phyloP scores from a whole-genome alignment of 2,329 filamentous ascomycete species.

The Calycina marina region DNA sequence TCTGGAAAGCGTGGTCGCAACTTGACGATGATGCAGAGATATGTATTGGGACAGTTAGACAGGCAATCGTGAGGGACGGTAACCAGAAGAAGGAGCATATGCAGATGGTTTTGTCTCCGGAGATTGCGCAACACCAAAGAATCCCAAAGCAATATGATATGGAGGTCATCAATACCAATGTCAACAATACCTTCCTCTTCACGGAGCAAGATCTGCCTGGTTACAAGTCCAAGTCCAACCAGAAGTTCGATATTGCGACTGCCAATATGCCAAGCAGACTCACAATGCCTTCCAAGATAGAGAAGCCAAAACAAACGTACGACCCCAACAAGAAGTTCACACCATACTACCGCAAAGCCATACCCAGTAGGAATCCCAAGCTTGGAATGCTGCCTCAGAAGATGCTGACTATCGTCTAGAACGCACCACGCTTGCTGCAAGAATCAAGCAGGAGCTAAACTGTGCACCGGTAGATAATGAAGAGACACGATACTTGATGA shows the following conservation, averaged over 20 bases:
- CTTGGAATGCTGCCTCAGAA: not conserved
- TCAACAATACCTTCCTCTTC: constrained; percentile 82
- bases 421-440: constrained; percentile 61
- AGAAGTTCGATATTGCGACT: constrained; percentile 38
- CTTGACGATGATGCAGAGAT: constrained; percentile 73
- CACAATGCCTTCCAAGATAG: constrained; percentile 24
- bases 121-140: constrained; percentile 50
- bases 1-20: constrained; percentile 67
- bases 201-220: constrained; percentile 85
- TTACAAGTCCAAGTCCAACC: constrained; percentile 45
- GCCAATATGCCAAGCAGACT: constrained; percentile 45
- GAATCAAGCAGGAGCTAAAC: constrained; percentile 61
- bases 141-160: constrained; percentile 85
- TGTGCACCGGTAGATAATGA: constrained; percentile 58
- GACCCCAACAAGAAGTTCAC: constrained; percentile 38
- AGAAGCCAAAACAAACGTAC: constrained; percentile 29
- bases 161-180: constrained; percentile 48
- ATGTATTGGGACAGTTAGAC: constrained; percentile 55
- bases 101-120: constrained; percentile 53
- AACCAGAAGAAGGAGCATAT: constrained; percentile 27
- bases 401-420: constrained; percentile 33
- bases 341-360: constrained; percentile 55
- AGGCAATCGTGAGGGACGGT: constrained; percentile 27
- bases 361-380: constrained; percentile 49
- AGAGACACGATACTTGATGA: constrained; percentile 50